Evolutionary conservation across 78 protist genomes (phyloP).

Genomic region (Emiliania huxleyi): DNA sequence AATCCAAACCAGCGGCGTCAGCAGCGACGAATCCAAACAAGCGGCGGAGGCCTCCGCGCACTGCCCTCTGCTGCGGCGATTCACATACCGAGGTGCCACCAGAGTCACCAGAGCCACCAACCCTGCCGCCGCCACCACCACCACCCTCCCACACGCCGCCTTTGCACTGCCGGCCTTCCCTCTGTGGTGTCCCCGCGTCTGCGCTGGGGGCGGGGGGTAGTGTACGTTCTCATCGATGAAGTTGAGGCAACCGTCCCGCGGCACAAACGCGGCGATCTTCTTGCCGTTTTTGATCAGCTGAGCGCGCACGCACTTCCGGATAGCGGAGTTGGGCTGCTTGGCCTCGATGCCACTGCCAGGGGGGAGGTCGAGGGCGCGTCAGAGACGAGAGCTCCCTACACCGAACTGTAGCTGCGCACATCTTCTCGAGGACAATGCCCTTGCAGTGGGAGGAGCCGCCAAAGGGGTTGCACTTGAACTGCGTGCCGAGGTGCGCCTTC

Average conservation of each 20-base stretch:
- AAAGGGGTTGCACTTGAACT: constrained; percentile 94
- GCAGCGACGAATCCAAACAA: too few species aligned
- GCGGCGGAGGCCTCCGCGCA: too few species aligned
- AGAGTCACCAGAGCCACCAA: too few species aligned
- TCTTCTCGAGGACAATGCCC: constrained; percentile 98
- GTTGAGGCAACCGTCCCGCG: constrained; percentile 98
- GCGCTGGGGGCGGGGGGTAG: too few species aligned
- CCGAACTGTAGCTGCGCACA: constrained; percentile 58
- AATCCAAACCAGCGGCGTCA: neutral
- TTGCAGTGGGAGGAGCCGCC: constrained; percentile 98
- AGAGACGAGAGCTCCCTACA: neutral
- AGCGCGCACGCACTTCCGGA: constrained; percentile 99
- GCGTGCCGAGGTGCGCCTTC: constrained; percentile 84
- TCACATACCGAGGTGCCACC: too few species aligned
- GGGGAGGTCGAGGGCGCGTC: neutral
- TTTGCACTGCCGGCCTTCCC: too few species aligned
- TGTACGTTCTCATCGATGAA: constrained; percentile 98
- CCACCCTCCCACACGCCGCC: too few species aligned
- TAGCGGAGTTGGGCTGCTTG: constrained; percentile 99
- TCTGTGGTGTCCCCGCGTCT: too few species aligned
- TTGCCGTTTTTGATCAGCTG: constrained; percentile 99
- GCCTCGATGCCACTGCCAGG: constrained; percentile 95
- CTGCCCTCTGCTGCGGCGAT: too few species aligned
- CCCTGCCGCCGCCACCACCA: too few species aligned
- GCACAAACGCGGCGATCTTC: constrained; percentile 99